These are phyloP conservation scores for Eucalyptus sideroxylon DNA, from an alignment of 345 rosid genomes.

Conservation along the genomic window DNA sequence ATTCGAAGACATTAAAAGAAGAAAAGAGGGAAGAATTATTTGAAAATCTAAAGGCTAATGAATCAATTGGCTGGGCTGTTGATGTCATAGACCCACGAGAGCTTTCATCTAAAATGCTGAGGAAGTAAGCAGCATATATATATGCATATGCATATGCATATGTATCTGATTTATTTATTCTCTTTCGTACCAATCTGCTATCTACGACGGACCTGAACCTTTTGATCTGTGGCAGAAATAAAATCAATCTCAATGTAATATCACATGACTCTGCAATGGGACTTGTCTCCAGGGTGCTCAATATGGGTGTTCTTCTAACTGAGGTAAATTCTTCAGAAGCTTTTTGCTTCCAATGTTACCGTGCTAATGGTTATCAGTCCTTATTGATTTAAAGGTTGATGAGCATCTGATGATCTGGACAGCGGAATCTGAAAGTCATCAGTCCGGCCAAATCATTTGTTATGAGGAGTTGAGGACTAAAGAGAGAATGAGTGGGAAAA, in stretches of 20 bases:
- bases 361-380: neutral
- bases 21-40: conserved; percentile 86
- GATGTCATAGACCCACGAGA: conserved; percentile 93
- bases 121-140: conserved; percentile 29
- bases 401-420: neutral
- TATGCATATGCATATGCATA: too few relatives aligned
- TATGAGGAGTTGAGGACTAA: neutral
- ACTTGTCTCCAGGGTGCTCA: conserved; percentile 52
- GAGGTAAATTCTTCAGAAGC: conserved; percentile 31
- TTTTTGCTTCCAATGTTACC: neutral
- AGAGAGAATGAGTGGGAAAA: neutral
- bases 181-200: neutral
- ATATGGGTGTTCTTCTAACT: conserved; percentile 75
- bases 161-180: neutral
- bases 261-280: conserved; percentile 94
- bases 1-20: conserved; percentile 93
- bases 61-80: conserved; percentile 87
- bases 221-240: conserved; percentile 34
- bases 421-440: neutral
- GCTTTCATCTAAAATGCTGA: conserved; percentile 90
- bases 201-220: neutral
- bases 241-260: conserved; percentile 79
- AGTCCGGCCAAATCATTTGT: neutral
- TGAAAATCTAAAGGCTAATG: conserved; percentile 57
- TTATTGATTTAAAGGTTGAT: neutral